Evolutionary conservation across 116 monocot genomes (phyloP).

Genomic region (Trichopus zeylanicus): DNA sequence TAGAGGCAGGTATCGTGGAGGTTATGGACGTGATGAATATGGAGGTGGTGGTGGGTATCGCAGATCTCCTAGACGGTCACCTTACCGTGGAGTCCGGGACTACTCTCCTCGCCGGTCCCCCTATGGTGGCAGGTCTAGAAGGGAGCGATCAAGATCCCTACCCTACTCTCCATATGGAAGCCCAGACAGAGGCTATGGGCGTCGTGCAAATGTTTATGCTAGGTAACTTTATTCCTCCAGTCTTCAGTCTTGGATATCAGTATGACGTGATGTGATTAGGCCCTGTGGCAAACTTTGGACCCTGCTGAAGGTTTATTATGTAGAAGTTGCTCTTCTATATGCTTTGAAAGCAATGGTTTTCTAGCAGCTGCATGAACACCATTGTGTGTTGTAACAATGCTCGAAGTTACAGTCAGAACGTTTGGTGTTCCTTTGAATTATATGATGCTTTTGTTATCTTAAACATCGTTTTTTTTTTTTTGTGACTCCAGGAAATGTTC

Average conservation of each 20-base stretch:
- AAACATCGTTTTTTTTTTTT: too few species aligned
- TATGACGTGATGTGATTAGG: too few species aligned
- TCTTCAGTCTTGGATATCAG: neutral
- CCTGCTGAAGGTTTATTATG: too few species aligned
- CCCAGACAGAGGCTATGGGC: conserved; percentile 44
- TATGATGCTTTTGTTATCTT: too few species aligned
- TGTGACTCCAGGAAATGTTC: too few species aligned
- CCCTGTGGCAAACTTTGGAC: too few species aligned
- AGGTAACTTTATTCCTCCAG: conserved; percentile 2
- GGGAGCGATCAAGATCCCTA: conserved; percentile 38
- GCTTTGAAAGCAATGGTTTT: too few species aligned
- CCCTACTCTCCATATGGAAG: conserved; percentile 52
- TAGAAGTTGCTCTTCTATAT: too few species aligned
- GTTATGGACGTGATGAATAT: conserved; percentile 52
- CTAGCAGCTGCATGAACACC: too few species aligned
- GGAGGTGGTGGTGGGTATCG: conserved; percentile 30
- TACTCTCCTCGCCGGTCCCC: conserved; percentile 47
- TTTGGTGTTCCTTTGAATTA: too few species aligned
- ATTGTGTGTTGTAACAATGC: too few species aligned
- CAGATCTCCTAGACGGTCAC: conserved; percentile 56
- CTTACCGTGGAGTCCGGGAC: conserved; percentile 49
- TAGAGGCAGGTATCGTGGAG: conserved; percentile 47
- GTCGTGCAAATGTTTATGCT: conserved; percentile 19
- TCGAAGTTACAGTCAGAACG: too few species aligned
- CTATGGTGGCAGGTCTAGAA: conserved; percentile 38